phyloP scores from a whole-genome alignment of 108 stramenopile genomes.

The Nitzschia sp. region DNA sequence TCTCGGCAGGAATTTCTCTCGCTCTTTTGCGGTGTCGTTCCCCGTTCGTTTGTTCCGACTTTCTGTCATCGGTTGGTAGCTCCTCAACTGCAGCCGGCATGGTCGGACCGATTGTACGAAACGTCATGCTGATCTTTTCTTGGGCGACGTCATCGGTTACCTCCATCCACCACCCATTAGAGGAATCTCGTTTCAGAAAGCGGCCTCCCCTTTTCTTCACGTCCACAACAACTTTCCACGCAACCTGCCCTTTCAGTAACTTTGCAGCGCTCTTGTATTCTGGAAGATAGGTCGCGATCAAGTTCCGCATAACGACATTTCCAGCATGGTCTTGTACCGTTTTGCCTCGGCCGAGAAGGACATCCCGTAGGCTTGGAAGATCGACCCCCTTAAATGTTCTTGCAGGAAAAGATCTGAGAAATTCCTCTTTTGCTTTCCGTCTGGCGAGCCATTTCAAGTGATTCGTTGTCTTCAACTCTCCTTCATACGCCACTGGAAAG shows the following conservation, averaged over 20 bases:
- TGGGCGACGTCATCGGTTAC: conserved; percentile 8
- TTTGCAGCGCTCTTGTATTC: conserved; percentile 3
- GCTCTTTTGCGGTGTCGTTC: no score
- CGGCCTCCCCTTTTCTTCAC: not conserved
- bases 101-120: conserved; percentile 1
- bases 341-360: conserved; percentile 34
- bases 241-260: not conserved
- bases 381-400: not conserved
- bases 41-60: no score
- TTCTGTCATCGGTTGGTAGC: no score
- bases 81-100: no score
- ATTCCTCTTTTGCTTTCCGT: not conserved
- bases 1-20: no score
- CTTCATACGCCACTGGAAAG: conserved; percentile 13
- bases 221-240: not conserved
- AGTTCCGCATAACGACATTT: not conserved
- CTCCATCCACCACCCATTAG: conserved; percentile 23
- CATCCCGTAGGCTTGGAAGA: conserved; percentile 19
- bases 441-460: conserved; percentile 10
- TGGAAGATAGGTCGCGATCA: not conserved
- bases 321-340: conserved; percentile 22
- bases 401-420: not conserved
- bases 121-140: conserved; percentile 19
- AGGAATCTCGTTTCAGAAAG: conserved; percentile 13
- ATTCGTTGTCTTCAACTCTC: not conserved